Evolutionary conservation across 2,329 filamentous ascomycete genomes (phyloP).

Genomic region (Zymoseptoria pseudotritici): DNA sequence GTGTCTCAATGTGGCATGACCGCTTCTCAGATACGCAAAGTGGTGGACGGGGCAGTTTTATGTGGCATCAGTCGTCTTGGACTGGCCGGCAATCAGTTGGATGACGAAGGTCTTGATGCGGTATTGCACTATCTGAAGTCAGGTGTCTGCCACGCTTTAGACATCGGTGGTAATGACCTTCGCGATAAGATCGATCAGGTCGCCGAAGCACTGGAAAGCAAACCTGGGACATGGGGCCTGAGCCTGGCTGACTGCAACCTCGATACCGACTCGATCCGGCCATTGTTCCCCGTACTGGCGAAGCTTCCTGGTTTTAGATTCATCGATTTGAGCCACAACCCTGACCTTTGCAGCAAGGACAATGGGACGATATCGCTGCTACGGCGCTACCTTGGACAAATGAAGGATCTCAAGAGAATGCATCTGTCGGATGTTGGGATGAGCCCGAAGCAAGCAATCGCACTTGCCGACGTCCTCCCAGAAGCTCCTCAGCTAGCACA

Average conservation of each 20-base stretch:
- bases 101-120: constrained; percentile 64
- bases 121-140: constrained; percentile 68
- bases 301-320: constrained; percentile 71
- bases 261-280: constrained; percentile 61
- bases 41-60: constrained; percentile 76
- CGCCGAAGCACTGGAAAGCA: constrained; percentile 44
- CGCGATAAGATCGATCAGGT: constrained; percentile 39
- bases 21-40: constrained; percentile 60
- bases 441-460: constrained; percentile 80
- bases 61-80: constrained; percentile 73
- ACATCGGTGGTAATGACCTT: constrained; percentile 78
- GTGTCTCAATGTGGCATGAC: constrained; percentile 71
- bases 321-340: constrained; percentile 87
- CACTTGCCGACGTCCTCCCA: constrained; percentile 80
- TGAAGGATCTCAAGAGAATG: constrained; percentile 70
- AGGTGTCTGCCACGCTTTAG: constrained; percentile 76
- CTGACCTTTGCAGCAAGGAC: constrained; percentile 55
- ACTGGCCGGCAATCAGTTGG: constrained; percentile 73
- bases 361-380: constrained; percentile 46
- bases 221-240: constrained; percentile 57
- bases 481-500: constrained; percentile 77
- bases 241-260: constrained; percentile 83
- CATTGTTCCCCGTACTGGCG: constrained; percentile 65
- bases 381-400: constrained; percentile 75
- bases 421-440: constrained; percentile 81